Evolutionary conservation across 2,329 filamentous ascomycete genomes (phyloP).

Genomic region (Fusarium proliferatum): DNA sequence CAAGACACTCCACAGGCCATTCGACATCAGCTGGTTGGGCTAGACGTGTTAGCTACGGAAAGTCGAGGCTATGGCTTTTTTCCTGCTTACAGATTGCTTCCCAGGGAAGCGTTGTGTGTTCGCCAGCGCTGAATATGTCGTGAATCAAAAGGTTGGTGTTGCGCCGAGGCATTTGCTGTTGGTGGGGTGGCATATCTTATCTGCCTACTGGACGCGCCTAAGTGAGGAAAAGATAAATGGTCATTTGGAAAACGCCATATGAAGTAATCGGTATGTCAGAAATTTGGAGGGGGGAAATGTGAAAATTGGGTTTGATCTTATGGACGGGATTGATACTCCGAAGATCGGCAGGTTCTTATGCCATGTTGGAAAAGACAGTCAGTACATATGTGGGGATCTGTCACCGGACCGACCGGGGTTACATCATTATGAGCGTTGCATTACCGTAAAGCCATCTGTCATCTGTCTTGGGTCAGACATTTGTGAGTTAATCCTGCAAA

Average conservation of each 20-base stretch:
- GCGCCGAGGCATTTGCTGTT: background rate
- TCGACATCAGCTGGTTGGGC: background rate
- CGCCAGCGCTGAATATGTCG: background rate
- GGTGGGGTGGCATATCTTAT: background rate
- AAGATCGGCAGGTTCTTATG: background rate
- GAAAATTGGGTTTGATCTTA: background rate
- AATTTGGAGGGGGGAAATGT: background rate
- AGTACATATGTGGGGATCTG: background rate
- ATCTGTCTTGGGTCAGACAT: background rate
- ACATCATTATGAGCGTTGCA: background rate
- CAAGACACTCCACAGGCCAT: background rate
- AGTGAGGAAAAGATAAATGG: no score
- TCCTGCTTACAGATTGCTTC: background rate
- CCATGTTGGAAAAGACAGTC: background rate
- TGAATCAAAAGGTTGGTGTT: background rate
- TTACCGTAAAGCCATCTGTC: background rate
- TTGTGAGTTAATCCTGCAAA: background rate
- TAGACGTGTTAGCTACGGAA: background rate
- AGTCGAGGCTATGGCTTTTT: no score
- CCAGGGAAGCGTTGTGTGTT: background rate
- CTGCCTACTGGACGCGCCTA: background rate
- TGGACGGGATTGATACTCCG: background rate
- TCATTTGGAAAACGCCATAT: background rate
- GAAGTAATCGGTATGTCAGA: accelerated
- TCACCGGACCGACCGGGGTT: background rate